Conservation (phyloP, 306 rosid genomes). For the Inga oerstediana region DNA sequence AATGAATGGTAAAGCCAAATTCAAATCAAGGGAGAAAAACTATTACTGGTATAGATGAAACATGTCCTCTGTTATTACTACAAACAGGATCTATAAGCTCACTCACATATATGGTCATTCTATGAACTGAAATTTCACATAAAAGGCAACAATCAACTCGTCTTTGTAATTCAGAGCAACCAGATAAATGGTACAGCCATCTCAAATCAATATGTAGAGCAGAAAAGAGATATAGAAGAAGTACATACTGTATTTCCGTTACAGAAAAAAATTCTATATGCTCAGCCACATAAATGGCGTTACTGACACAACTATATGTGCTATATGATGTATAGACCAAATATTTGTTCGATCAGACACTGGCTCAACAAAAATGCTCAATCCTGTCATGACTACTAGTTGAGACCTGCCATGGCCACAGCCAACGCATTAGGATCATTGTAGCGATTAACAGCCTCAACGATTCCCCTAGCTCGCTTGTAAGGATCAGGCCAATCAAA, state of each 20-base stretch:
- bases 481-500: constrained; percentile 54
- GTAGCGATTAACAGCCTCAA: constrained; percentile 62
- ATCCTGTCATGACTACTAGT: constrained; percentile 52
- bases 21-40: neutral
- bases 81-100: constrained; percentile 6
- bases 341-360: neutral
- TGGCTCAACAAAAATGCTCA: constrained; percentile 35
- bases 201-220: neutral
- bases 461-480: constrained; percentile 59
- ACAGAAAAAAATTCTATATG: constrained; percentile 10
- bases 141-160: neutral
- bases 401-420: constrained; percentile 46
- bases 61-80: neutral
- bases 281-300: constrained; percentile 12
- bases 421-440: constrained; percentile 63
- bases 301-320: constrained; percentile 15
- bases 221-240: neutral
- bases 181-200: constrained; percentile 16
- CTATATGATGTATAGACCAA: no score
- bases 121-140: neutral
- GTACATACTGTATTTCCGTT: neutral
- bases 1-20: constrained; percentile 17
- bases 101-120: constrained; percentile 3
- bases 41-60: neutral
- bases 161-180: neutral